These are phyloP conservation scores for Leucosporidium yakuticum DNA, from an alignment of 768 basidiomycete species.

Conservation along the genomic window DNA sequence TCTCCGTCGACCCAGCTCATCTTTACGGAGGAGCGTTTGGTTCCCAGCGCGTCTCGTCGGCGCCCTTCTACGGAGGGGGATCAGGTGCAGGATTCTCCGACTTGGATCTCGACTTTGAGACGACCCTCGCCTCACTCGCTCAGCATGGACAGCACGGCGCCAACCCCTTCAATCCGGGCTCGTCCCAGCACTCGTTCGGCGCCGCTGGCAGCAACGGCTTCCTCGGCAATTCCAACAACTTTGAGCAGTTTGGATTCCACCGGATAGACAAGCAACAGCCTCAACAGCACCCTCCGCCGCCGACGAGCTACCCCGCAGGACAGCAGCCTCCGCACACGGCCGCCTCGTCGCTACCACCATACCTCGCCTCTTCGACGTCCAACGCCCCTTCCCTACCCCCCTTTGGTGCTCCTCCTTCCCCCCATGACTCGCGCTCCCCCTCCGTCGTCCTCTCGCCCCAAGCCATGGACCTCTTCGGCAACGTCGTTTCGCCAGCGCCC, in stretches of 20 bases:
- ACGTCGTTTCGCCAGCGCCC: too few relatives aligned
- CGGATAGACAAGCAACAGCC: too few relatives aligned
- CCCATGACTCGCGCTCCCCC: too few relatives aligned
- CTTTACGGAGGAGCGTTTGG: not conserved
- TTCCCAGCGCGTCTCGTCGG: not conserved
- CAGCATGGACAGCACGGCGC: slow-evolving; percentile 1
- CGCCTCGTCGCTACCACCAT: too few relatives aligned
- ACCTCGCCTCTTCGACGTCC: too few relatives aligned
- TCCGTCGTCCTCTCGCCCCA: too few relatives aligned
- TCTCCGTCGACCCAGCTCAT: slow-evolving; percentile 37
- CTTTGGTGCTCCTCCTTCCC: too few relatives aligned
- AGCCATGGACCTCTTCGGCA: too few relatives aligned
- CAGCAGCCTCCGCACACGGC: too few relatives aligned
- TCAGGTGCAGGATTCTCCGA: slow-evolving; percentile 36
- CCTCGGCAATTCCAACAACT: slow-evolving; percentile 8
- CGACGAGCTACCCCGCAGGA: too few relatives aligned
- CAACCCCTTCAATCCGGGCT: not conserved
- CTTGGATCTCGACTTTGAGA: slow-evolving; percentile 30
- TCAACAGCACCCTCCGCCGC: too few relatives aligned
- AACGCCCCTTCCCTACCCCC: too few relatives aligned
- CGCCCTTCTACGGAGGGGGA: slow-evolving; percentile 16
- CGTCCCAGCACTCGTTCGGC: not conserved
- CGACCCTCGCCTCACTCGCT: slow-evolving; percentile 14
- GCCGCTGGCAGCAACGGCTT: slow-evolving; percentile 13
- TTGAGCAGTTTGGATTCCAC: not conserved